These are phyloP conservation scores for sweet orange (Citrus sinensis) DNA, from an alignment of 345 rosid genomes.

Conservation along the genomic window DVS_A1.0 CM039161.1:4982001-4982500, in stretches of 20 bases:
- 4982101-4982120: not conserved
- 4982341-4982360: constrained; percentile 26
- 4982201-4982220: not conserved
- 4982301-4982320: not conserved
- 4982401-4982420: constrained; percentile 87
- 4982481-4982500: not conserved
- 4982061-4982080: not conserved
- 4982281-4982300: not conserved
- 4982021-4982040: not conserved
- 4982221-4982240: not conserved
- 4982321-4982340: constrained; percentile 28
- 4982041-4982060: not conserved
- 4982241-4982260: constrained; percentile 10
- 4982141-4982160: not conserved
- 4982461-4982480: constrained; percentile 95
- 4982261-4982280: not conserved
- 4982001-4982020: too few relatives aligned
- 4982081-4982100: not conserved
- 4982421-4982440: constrained; percentile 65
- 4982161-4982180: too few relatives aligned
- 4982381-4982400: constrained; percentile 47
- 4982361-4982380: constrained; percentile 22
- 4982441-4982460: constrained; percentile 92
- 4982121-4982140: not conserved
- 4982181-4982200: not conserved